A percentile compares a stretch with the other conserved stretches of the same genome.
phyloP scores from a whole-genome alignment of 1,284 basidiomycete genomes.

The Leccinum pallidistipes region DNA sequence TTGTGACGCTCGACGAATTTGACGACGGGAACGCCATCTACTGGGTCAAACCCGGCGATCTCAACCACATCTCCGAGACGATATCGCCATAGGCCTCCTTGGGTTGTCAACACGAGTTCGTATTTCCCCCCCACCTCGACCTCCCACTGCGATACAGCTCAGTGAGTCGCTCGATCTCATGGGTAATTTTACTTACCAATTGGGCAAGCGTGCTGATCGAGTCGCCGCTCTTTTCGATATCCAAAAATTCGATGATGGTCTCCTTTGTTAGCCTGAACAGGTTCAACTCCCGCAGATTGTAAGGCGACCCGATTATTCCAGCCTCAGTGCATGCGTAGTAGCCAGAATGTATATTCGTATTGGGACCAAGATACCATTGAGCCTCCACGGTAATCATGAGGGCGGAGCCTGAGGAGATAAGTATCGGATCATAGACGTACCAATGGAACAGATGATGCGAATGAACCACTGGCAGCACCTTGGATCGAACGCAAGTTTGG shows the following conservation, averaged over 20 bases:
- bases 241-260: conserved; percentile 19
- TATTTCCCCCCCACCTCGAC: conserved; percentile 18
- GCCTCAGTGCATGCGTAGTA: conserved; percentile 8
- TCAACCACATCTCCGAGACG: conserved; percentile 24
- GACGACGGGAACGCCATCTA: conserved; percentile 21
- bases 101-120: conserved; percentile 22
- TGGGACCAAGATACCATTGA: conserved; percentile 14
- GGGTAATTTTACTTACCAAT: conserved; percentile 6
- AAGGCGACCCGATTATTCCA: conserved; percentile 11
- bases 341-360: not conserved
- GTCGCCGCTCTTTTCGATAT: conserved; percentile 11
- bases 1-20: conserved; percentile 19
- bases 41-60: conserved; percentile 22
- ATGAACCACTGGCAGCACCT: conserved; percentile 10
- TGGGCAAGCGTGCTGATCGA: conserved; percentile 5
- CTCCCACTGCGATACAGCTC: conserved; percentile 20
- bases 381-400: not conserved
- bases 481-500: conserved; percentile 12
- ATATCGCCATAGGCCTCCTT: conserved; percentile 29
- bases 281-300: conserved; percentile 10
- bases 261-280: conserved; percentile 5
- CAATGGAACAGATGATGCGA: conserved; percentile 11
- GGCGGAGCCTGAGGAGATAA: not conserved
- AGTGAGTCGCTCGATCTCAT: not conserved
- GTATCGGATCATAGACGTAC: conserved; percentile 1